Base-by-base conservation (phyloP, 1,284 basidiomycete genomes). In the Malassezia obtusa region DNA sequence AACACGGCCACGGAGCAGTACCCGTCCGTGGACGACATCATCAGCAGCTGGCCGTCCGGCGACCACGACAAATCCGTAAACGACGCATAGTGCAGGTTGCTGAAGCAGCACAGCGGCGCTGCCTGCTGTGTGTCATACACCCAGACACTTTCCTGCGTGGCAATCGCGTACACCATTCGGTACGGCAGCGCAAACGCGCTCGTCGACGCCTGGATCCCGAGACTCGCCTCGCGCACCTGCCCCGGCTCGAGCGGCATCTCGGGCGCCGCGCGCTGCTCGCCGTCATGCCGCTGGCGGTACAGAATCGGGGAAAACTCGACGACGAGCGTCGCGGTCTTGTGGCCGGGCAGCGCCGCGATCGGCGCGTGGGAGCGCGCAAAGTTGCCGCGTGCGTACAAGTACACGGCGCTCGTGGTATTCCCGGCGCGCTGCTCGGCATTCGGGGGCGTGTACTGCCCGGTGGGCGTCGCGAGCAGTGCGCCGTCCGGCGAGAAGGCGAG, bases 1-100 rank as follows among this genome's bases (percentile, higher is more conserved):
- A 81, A 81, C 7, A 79, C 83, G 52, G 94, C 82, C 52, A 95
- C 81, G 0, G 92, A 94, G 77, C 94, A 98, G 76, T 96, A 99
- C 1, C 92, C 92, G 73, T 99, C 92, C 26, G 89, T 83, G 0
- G 89, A 89, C 0, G 89, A 86, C 40, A 96, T 81, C 62, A 96
- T 83, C 33, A 99, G 80, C 33, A 86, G 83, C 75, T 95, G 89
- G 0, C 92, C 92, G 67, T 98, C 92, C 0, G 89, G 84, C 0
- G 91, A 91, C 92, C 92, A 99, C 39, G 85, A 82, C 76, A 95
- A 80, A 77, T 99, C 92, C 1, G 94, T 98, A 70, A 96, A 96
- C 65, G 91, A 88, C 57, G 94, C 89, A 73, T 95, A 98, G 76
- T 98, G 92, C 63, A 98, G 77, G 70, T 94, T 95, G 49, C 86